These are phyloP conservation scores for Paramecium caudatum DNA, from an alignment of 73 alveolate genomes.

Conservation along the genomic window DNA sequence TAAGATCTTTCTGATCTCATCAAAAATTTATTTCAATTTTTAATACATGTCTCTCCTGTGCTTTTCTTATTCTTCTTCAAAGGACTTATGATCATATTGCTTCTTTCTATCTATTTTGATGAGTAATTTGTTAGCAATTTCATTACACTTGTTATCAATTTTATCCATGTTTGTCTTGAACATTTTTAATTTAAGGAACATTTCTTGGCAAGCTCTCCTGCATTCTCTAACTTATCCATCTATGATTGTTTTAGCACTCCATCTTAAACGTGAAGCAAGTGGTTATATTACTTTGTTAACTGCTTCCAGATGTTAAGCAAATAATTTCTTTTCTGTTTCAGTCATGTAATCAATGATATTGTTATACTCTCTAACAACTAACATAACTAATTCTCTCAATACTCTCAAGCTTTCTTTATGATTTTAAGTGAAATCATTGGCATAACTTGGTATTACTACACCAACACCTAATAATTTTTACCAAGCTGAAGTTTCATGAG, in stretches of 20 bases:
- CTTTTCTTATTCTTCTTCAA: slow-evolving; percentile 87
- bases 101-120: slow-evolving; percentile 83
- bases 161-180: slow-evolving; percentile 85
- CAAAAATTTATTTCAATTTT: slow-evolving; percentile 80
- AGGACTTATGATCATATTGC: slow-evolving; percentile 81
- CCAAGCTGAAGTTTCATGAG: slow-evolving; percentile 91
- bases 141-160: slow-evolving; percentile 85
- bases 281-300: slow-evolving; percentile 87
- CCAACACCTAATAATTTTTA: slow-evolving; percentile 89
- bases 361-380: slow-evolving; percentile 93
- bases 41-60: slow-evolving; percentile 79
- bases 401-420: slow-evolving; percentile 88
- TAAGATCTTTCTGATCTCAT: slow-evolving; percentile 81
- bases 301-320: slow-evolving; percentile 85
- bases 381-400: slow-evolving; percentile 91
- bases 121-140: slow-evolving; percentile 80
- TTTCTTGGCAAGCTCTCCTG: slow-evolving; percentile 88
- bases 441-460: slow-evolving; percentile 82
- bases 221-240: slow-evolving; percentile 87
- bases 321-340: slow-evolving; percentile 84
- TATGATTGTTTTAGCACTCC: slow-evolving; percentile 86
- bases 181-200: slow-evolving; percentile 86
- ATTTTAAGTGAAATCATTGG: slow-evolving; percentile 78
- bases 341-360: slow-evolving; percentile 86
- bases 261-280: slow-evolving; percentile 83